Base-by-base conservation (phyloP, 2,329 filamentous ascomycete species). In the Ceratocystis variospora region DNA sequence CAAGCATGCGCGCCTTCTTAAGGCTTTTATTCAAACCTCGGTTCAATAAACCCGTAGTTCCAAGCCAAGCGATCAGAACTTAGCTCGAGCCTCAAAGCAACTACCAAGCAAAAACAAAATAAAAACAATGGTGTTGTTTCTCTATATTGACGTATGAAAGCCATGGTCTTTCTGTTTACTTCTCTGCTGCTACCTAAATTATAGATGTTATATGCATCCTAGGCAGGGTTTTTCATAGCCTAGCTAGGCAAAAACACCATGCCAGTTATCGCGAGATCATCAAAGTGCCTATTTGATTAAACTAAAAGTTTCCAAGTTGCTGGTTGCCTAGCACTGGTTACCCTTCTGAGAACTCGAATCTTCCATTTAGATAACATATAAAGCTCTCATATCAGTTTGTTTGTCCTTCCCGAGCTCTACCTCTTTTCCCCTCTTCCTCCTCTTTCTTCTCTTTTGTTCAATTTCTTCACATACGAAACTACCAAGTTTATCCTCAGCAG, bases 381-480 rank as follows among this genome's bases (percentile, higher is more conserved):
- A 59, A 59, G 5, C 19, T 59, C 15, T 63, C 50, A 48, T 50
- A 62, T 63, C 55, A 45, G 10, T 37, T 37, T 37, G 33, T 65
- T 67, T 65, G 57, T 48, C 50, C 64, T 59, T 66, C 37, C 53
- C 53, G 33, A 59, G 53, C 61, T 48, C 55, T 55, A 8, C 45
- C 61, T 31, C 61, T 65, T 65, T 63, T 57, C 41, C 28, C 12
- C 55, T 63, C 57, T 28, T 50, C 61, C 59, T 65, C 50, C 28
- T 64, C 67, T 59, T 62, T 53, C 46, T 62, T 65, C 59, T 63
- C 57, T 66, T 67, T 68, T 66, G 69, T 33, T 25, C 19, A 25
- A 50, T n/a, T 50, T n/a, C 46, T 50, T 25, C 17, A 5, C 46
- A n/a, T 50, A 50, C 46, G 48, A 25, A 53, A 53, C 48, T 53